These are phyloP conservation scores for Fragilaria radians DNA, from an alignment of 108 stramenopile species.

Conservation along the genomic window DNA sequence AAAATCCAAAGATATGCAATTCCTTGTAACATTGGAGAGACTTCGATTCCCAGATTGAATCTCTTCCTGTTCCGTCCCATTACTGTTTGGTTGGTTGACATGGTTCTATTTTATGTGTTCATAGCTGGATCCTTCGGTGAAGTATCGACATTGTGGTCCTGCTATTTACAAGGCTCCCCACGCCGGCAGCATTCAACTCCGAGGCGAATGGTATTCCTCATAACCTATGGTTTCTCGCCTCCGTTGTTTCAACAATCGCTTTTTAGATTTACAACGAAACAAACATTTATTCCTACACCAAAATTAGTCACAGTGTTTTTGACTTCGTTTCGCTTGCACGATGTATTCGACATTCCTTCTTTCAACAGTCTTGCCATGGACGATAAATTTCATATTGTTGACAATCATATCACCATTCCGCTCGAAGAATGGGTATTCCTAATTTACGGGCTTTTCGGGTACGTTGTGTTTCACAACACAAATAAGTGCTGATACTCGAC, in stretches of 20 bases:
- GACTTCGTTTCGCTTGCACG: no score
- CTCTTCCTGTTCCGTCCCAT: conserved; percentile 96
- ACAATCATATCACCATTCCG: conserved; percentile 50
- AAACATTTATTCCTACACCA: no score
- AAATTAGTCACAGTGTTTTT: no score
- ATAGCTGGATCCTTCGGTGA: conserved; percentile 77
- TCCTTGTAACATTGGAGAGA: no score
- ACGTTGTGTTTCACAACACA: conserved; percentile 62
- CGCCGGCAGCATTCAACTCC: conserved; percentile 66
- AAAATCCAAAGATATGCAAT: no score
- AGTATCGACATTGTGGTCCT: conserved; percentile 71
- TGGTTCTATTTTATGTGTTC: conserved; percentile 86
- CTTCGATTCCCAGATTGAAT: no score
- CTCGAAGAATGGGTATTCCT: conserved; percentile 53
- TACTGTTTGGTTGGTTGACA: conserved; percentile 84
- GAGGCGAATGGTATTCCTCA: conserved; percentile 65
- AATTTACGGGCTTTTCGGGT: conserved; percentile 65
- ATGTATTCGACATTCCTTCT: no score
- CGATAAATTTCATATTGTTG: no score
- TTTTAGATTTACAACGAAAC: no score
- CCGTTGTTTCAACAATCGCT: no score
- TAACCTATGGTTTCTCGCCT: no score
- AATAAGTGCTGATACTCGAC: conserved; percentile 43
- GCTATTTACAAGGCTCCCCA: conserved; percentile 94
- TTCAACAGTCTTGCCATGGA: no score